These are phyloP conservation scores for Dothideomycetes sp. DNA, from an alignment of 2,329 filamentous ascomycete genomes.

Conservation along the genomic window DNA sequence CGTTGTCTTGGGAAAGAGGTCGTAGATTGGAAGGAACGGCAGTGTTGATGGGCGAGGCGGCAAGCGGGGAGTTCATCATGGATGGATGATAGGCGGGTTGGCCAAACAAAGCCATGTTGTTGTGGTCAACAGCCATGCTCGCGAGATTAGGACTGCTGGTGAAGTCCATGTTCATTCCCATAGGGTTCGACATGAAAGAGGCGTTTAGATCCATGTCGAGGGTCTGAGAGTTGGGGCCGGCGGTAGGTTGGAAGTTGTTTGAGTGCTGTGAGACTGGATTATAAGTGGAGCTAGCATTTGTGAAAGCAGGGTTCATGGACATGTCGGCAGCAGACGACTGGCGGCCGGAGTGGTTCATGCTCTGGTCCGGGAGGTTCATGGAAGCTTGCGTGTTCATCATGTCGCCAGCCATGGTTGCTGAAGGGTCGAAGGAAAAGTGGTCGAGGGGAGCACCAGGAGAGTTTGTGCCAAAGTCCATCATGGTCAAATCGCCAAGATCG, in stretches of 20 bases:
- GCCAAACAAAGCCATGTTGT: conserved; percentile 27
- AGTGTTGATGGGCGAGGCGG: conserved; percentile 19
- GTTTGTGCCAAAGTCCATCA: conserved; percentile 46
- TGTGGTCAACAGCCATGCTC: conserved; percentile 19
- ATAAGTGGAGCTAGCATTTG: conserved; percentile 21
- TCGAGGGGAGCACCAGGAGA: conserved; percentile 20
- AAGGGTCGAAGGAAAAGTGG: conserved; percentile 28
- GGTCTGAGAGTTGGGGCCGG: conserved; percentile 21
- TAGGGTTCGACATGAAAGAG: conserved; percentile 27
- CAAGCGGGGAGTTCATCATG: conserved; percentile 31
- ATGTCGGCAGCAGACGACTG: conserved; percentile 23
- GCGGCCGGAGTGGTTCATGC: background rate
- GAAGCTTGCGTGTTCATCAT: conserved; percentile 17
- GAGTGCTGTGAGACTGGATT: conserved; percentile 25
- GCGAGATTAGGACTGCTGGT: conserved; percentile 21
- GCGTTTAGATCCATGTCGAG: conserved; percentile 33
- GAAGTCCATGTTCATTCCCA: conserved; percentile 34
- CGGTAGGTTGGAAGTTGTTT: conserved; percentile 33
- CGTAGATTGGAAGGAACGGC: conserved; percentile 15
- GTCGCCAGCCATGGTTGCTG: conserved; percentile 17
- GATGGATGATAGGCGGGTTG: conserved; percentile 26
- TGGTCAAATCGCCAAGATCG: conserved; percentile 42
- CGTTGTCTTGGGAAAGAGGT: conserved; percentile 20
- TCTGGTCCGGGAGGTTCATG: conserved; percentile 1
- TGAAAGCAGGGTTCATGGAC: conserved; percentile 30